Evolutionary conservation across 257 asterid genomes (phyloP).

Genomic region (Solanum ahanhuiri): DNA sequence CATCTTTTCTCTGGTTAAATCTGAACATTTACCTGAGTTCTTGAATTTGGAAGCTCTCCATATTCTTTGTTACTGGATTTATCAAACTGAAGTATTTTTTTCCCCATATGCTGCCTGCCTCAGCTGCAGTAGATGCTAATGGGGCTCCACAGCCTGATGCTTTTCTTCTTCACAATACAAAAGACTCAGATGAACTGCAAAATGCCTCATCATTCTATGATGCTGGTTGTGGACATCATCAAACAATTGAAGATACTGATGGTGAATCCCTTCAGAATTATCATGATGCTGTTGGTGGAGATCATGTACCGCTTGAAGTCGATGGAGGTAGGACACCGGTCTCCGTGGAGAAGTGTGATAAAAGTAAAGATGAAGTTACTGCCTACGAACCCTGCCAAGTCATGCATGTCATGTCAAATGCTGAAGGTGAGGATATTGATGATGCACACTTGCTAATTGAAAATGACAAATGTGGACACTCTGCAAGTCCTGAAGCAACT

Average conservation of each 20-base stretch:
- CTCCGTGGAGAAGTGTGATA: constrained; percentile 2
- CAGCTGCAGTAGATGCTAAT: constrained; percentile 6
- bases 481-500: constrained; percentile 14
- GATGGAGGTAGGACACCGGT: constrained; percentile 3
- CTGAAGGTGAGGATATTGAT: background rate
- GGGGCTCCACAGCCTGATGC: constrained; percentile 2
- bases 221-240: constrained; percentile 8
- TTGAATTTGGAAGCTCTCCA: background rate
- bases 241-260: constrained; percentile 17
- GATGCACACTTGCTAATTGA: constrained; percentile 6
- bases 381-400: constrained; percentile 2
- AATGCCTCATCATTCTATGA: constrained; percentile 2
- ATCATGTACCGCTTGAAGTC: constrained; percentile 3
- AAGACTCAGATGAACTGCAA: constrained; percentile 15
- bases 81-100: background rate
- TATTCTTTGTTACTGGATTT: background rate
- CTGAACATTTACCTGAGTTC: background rate
- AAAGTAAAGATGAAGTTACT: background rate
- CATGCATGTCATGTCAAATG: constrained; percentile 8
- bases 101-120: constrained; percentile 1
- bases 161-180: background rate
- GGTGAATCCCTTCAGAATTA: constrained; percentile 12
- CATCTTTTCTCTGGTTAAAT: background rate
- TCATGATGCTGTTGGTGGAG: constrained; percentile 14
- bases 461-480: constrained; percentile 6